Evolutionary conservation across 169 alveolate genomes (phyloP), one percentile per base, ranked within the genome.

Genomic region (Plasmodium blacklocki): DNA sequence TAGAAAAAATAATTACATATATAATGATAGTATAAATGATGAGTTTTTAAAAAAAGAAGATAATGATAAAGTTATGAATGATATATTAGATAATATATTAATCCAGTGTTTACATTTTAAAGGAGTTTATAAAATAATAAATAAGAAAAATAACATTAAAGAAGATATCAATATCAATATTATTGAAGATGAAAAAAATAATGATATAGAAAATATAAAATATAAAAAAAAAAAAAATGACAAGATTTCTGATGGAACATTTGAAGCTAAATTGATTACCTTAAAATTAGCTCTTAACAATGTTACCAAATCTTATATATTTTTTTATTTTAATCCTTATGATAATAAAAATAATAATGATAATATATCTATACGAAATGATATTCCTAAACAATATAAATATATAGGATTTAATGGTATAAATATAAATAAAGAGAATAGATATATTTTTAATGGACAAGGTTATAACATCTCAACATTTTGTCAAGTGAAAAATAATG

Each of bases 201-300:
- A 3, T 3, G 85, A 72, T 12, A 23, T 15, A 21, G 8, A 23
- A 15, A 19, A 12, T 11, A 47, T 9, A 39, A 18, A 47, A 12
- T 15, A 21, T 39, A 2, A 4, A 5, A 6, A 45, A 19, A 66
- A 49, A 29, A 66, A 62, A 12, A 14, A 45, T 43, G 1, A 6
- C 23, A 23, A n/a, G 0, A 39, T n/a, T 21, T 32, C 23, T 0
- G 52, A 49, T 4, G 73, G 83, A 8, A 54, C 9, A 3, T 67
- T 83, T 21, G 91, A 83, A 32, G 91, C 85, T 1, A 83, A 83
- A 62, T 23, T 83, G 26, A 45, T 83, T 54, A 67, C 91, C 19
- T 64, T 83, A n/a, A 83, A 83, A 32, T 52, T 83, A n/a, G 67
- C 91, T 1, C 54, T 83, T 8, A 18, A 66, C 18, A 83, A 83